Base-by-base conservation (phyloP, 139 green algal genomes). In the Ulvella scutata region DNA sequence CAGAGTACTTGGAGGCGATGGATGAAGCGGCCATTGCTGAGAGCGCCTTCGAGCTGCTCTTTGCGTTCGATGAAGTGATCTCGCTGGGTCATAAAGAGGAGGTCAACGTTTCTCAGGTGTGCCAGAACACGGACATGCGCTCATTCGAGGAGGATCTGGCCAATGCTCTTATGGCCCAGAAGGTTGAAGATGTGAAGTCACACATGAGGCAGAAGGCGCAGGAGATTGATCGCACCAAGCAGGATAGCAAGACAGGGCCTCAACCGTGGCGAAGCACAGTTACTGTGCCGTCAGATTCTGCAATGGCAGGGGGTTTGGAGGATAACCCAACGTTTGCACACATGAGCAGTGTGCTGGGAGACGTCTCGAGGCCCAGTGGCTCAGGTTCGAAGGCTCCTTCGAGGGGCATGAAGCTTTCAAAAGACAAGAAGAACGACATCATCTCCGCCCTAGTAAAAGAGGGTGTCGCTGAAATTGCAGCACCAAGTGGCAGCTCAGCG, bases 31-130 rank as follows among this genome's bases (percentile, higher is more conserved):
- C 75, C 43, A 80, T 98, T 17, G 74, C 35, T n/a, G 38, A 74
- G 23, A 83, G 81, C 21, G 92, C 94, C 0, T 99, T 98, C 72
- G 94, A 99, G 74, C 85, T 99, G n/a, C 91, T 99, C 29, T 99
- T 98, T 79, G 95, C 95, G 0, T 99, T 99, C 85, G 95, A 99
- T 75, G 95, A 99, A 80, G 92, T 97, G 74, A 96, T 99, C 72
- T 93, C 88, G 2, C 75, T 93, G 38, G 95, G 95, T 3, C 82
- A 96, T 82, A 97, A 96, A 82, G 92, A 97, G 80, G 92, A 91
- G 77, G 85, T 96, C 73, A 94, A 86, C 1, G 80, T 95, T 35
- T 40, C 79, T 61, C 86, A 92, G 75, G 75, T 79, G 9, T 10
- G n/a, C 82, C 90, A 96, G 80, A 98, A 96, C 82, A 95, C 87